These are phyloP conservation scores for Fusarium lateritium DNA, from an alignment of 2,329 filamentous ascomycete species.

Conservation along the genomic window DNA sequence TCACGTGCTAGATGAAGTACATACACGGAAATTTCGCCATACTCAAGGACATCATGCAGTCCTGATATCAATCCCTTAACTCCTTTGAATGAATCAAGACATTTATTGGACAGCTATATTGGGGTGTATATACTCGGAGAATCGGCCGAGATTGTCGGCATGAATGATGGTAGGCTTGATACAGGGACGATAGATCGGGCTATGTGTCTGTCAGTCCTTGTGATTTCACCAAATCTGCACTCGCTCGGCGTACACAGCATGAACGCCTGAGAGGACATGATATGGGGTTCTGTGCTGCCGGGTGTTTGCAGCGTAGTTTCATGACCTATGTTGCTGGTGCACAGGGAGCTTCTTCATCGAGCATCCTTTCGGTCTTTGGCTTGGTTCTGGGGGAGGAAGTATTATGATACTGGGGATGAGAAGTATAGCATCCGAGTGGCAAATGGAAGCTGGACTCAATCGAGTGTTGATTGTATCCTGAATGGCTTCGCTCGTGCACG, in stretches of 20 bases:
- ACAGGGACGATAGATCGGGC: background rate
- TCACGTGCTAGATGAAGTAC: background rate
- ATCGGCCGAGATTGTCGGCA: background rate
- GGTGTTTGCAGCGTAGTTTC: slow-evolving; percentile 9
- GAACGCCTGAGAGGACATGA: slow-evolving; percentile 12
- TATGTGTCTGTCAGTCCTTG: background rate
- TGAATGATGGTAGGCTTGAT: background rate
- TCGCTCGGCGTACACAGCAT: slow-evolving; percentile 36
- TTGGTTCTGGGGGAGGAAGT: background rate
- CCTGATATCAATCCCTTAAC: background rate
- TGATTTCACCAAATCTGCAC: slow-evolving; percentile 18
- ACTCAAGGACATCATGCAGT: background rate
- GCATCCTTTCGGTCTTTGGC: background rate
- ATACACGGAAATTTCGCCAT: background rate
- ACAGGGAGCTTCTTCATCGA: background rate
- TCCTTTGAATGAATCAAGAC: background rate
- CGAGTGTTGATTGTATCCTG: background rate
- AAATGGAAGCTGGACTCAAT: background rate
- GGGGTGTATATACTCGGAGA: background rate
- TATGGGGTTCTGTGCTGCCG: slow-evolving; percentile 2
- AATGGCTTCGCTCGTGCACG: background rate
- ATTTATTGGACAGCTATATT: background rate
- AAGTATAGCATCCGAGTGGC: background rate
- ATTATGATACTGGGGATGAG: background rate
- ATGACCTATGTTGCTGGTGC: background rate